A percentile compares a stretch with the other conserved stretches of the same genome.
These are phyloP conservation scores for Dryas octopetala DNA, from an alignment of 306 rosid genomes.

Conservation along the genomic window DNA sequence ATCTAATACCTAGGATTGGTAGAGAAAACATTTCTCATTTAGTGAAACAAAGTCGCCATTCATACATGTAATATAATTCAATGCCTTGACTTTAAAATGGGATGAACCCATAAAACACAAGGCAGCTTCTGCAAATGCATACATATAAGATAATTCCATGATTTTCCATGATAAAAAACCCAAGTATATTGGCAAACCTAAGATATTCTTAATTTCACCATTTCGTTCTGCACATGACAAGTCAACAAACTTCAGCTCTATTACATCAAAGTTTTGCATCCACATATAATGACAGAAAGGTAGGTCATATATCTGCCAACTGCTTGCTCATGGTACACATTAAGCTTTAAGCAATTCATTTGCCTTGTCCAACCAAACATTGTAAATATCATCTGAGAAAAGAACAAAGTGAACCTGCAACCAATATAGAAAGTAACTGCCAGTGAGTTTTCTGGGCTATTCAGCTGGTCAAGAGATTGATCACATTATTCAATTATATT, in stretches of 20 bases:
- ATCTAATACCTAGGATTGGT: too few species aligned
- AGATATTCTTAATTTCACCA: background rate
- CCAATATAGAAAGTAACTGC: constrained; percentile 17
- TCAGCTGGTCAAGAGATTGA: too few species aligned
- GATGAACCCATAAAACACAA: background rate
- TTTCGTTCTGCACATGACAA: background rate
- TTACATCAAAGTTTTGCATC: constrained; percentile 2
- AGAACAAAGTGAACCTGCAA: constrained; percentile 82
- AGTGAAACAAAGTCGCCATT: too few species aligned
- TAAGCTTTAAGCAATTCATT: constrained; percentile 54
- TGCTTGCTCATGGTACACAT: background rate
- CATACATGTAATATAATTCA: background rate
- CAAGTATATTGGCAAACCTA: background rate
- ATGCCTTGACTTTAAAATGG: background rate
- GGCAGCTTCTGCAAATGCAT: background rate
- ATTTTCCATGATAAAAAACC: background rate
- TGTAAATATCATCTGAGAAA: constrained; percentile 52
- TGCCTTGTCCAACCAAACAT: constrained; percentile 60
- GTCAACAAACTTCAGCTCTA: background rate
- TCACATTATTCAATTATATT: background rate
- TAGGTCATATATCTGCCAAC: background rate
- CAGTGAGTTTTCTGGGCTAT: background rate
- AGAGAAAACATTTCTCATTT: too few species aligned
- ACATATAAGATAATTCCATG: background rate
- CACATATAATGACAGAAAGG: background rate